Evolutionary conservation across 352 stramenopile species (phyloP).

Genomic region (Globisporangium ultimum): DNA sequence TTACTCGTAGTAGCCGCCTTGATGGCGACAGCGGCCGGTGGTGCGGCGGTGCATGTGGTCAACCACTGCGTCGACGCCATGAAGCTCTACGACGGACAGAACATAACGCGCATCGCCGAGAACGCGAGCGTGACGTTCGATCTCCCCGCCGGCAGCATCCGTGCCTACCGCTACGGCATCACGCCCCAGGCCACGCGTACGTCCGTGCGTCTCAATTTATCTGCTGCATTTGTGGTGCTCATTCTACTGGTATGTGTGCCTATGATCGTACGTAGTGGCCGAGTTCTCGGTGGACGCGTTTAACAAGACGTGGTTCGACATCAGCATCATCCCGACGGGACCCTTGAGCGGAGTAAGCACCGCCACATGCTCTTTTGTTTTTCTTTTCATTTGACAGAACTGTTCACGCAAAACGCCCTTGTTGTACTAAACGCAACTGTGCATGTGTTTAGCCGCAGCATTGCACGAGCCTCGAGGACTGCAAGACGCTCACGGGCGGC

Average conservation of each 20-base stretch:
- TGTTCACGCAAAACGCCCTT: not conserved
- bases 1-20: not conserved
- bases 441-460: slow-evolving; percentile 25
- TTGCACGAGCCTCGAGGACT: slow-evolving; percentile 47
- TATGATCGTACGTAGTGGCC: slow-evolving; percentile 22
- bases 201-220: not conserved
- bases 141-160: slow-evolving; percentile 7
- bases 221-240: not conserved
- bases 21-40: too few relatives aligned
- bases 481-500: slow-evolving; percentile 46
- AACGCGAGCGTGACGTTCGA: slow-evolving; percentile 6
- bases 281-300: slow-evolving; percentile 29
- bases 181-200: slow-evolving; percentile 14
- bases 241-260: not conserved
- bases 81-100: slow-evolving; percentile 13
- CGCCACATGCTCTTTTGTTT: not conserved
- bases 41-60: not conserved
- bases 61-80: slow-evolving; percentile 17
- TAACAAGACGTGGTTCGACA: slow-evolving; percentile 39
- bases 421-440: not conserved
- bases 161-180: slow-evolving; percentile 13
- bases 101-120: slow-evolving; percentile 8
- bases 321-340: slow-evolving; percentile 39
- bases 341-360: slow-evolving; percentile 24
- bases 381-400: not conserved